phyloP scores from a whole-genome alignment of 1,139 yeast genomes.

The Sugiyamaella japonica region DNA sequence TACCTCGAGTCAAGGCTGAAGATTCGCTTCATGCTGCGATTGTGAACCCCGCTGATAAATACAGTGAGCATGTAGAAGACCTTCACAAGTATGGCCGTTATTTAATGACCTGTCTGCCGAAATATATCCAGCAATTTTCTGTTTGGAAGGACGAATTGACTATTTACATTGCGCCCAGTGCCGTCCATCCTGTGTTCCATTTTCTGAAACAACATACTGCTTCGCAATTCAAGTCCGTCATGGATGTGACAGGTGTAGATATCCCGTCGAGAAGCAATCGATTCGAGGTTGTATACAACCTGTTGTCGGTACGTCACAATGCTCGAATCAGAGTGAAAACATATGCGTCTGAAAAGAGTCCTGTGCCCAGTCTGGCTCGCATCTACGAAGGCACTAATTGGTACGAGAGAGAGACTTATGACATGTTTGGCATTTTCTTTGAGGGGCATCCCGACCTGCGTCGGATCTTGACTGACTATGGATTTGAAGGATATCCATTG shows the following conservation, averaged over 20 bases:
- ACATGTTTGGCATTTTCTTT: slow-evolving; percentile 81
- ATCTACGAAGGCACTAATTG: slow-evolving; percentile 81
- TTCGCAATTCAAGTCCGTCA: slow-evolving; percentile 72
- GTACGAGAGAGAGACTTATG: slow-evolving; percentile 89
- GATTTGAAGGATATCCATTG: slow-evolving; percentile 89
- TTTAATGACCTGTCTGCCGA: slow-evolving; percentile 76
- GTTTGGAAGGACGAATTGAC: slow-evolving; percentile 92
- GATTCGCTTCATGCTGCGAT: slow-evolving; percentile 55
- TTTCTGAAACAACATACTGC: slow-evolving; percentile 79
- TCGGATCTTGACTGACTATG: slow-evolving; percentile 89
- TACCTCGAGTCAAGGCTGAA: slow-evolving; percentile 39
- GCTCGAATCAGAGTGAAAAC: slow-evolving; percentile 88
- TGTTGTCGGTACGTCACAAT: slow-evolving; percentile 79
- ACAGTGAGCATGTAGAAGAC: slow-evolving; percentile 66
- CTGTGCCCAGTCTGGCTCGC: slow-evolving; percentile 76
- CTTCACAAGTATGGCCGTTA: slow-evolving; percentile 83
- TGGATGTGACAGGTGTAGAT: slow-evolving; percentile 86
- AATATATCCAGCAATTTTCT: slow-evolving; percentile 76
- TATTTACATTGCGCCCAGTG: slow-evolving; percentile 73
- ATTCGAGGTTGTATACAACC: slow-evolving; percentile 83
- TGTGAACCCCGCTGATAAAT: slow-evolving; percentile 77
- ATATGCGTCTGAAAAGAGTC: slow-evolving; percentile 77
- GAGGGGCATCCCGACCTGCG: slow-evolving; percentile 89
- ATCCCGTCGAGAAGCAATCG: slow-evolving; percentile 82
- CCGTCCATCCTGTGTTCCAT: slow-evolving; percentile 65